phyloP scores from a whole-genome alignment of 1,284 basidiomycete genomes.

The Exobasidium cylindrosporum region DNA sequence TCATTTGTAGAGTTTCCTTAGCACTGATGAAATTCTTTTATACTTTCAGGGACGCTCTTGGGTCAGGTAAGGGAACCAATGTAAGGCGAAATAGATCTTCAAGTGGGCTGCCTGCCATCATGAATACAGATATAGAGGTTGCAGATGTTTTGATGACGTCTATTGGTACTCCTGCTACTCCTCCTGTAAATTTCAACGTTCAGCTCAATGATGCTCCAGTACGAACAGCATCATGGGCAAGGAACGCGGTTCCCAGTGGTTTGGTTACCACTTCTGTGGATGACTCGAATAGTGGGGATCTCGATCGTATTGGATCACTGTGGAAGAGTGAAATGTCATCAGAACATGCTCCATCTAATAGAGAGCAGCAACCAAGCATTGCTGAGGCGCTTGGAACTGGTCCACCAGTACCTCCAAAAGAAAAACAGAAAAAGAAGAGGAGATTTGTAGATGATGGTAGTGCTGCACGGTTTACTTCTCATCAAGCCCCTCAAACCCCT shows the following conservation, averaged over 20 bases:
- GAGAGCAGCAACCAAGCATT: constrained; percentile 23
- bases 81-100: background rate
- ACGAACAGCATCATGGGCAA: background rate
- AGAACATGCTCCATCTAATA: constrained; percentile 10
- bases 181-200: background rate
- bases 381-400: constrained; percentile 26
- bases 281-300: constrained; percentile 15
- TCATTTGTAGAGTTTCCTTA: too few species aligned
- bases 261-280: background rate
- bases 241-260: constrained; percentile 11
- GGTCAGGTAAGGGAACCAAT: background rate
- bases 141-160: background rate
- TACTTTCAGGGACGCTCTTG: background rate
- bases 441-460: constrained; percentile 1
- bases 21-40: background rate
- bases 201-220: background rate
- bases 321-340: constrained; percentile 41
- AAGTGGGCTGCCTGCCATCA: background rate
- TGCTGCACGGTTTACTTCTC: background rate
- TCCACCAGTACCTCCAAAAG: constrained; percentile 39
- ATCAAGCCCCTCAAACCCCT: too few species aligned
- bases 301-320: too few species aligned
- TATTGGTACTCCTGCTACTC: background rate
- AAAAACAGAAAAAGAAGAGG: constrained; percentile 8
- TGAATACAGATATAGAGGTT: background rate